Evolutionary conservation across 139 green algal species (phyloP).

Genomic region (Trebouxia sp.): DNA sequence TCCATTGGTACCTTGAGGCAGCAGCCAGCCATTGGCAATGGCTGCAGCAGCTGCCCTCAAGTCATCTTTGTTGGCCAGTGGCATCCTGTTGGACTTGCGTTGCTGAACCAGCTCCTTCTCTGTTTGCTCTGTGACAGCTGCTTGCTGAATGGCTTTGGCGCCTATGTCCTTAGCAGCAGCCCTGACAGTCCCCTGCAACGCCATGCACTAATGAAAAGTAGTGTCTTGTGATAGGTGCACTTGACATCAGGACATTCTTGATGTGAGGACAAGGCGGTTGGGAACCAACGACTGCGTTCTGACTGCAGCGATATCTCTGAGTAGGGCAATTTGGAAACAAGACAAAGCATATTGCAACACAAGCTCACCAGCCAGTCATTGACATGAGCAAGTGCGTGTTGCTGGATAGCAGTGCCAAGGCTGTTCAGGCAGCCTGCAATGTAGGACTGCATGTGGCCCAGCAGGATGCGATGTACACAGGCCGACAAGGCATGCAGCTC

Average conservation of each 20-base stretch:
- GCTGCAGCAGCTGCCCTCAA: background rate
- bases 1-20: background rate
- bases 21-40: constrained; percentile 12
- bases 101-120: constrained; percentile 61
- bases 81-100: constrained; percentile 48
- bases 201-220: background rate
- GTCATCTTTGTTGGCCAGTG: constrained; percentile 5
- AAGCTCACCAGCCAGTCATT: background rate
- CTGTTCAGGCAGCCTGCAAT: background rate
- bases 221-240: background rate
- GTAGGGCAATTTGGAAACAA: background rate
- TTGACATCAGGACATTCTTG: no score
- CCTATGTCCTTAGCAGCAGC: constrained; percentile 59
- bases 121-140: constrained; percentile 49
- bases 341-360: background rate
- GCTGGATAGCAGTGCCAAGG: background rate
- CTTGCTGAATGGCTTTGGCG: constrained; percentile 59
- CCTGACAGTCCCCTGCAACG: constrained; percentile 39
- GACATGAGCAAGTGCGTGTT: background rate
- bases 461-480: background rate
- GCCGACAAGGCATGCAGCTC: background rate
- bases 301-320: background rate
- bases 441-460: background rate
- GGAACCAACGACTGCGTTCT: no score
- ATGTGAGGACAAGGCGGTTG: no score